Base-by-base conservation (phyloP, 768 basidiomycete genomes). In the Lactarius tabidus region DNA sequence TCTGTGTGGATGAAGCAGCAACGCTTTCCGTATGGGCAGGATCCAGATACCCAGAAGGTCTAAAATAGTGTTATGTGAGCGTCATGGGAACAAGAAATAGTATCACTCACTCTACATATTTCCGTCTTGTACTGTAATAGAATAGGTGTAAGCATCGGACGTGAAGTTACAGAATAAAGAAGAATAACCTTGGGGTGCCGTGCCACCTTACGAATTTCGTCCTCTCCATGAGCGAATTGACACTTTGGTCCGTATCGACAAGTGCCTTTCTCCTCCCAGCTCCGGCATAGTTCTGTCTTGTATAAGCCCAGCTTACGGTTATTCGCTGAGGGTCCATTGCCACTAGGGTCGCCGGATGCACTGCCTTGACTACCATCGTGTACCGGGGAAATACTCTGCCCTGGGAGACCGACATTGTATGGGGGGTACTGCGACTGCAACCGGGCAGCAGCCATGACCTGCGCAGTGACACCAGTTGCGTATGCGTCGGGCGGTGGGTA, bases 1-100 rank as follows among this genome's bases (percentile, higher is more conserved):
- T 91, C 91, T 2, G 93, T 94, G 72, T 95, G 93, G 71, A 95
- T 94, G 82, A 95, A 95, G 78, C 93, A 95, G 76, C 93, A 95
- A 63, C 93, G 79, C 76, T 93, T 93, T 60, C 93, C 93, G 69
- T 95, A 95, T 0, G 93, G 93, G 73, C 93, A 95, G 20, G 93
- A 92, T 31, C 93, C 93, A 55, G 92, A 93, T 15, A 94, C 89
- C 91, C 93, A 95, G 80, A 95, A 95, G 9, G 93, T 95, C 88
- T 93, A 31, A 31, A 62, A 64, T 31, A n/a, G 69, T 64, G 39
- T 64, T 69, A 60, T 64, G 67, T 57, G 57, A 20, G 59, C 60
- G 10, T 51, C 48, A 45, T 23, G 23, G 14, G 35, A 57, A 55
- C 14, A 55, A 63, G 65, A 53, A 55, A 20, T n/a, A 8, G 52